Base-by-base conservation (phyloP, 352 stramenopile genomes). In the Phytophthora cajani region DNA sequence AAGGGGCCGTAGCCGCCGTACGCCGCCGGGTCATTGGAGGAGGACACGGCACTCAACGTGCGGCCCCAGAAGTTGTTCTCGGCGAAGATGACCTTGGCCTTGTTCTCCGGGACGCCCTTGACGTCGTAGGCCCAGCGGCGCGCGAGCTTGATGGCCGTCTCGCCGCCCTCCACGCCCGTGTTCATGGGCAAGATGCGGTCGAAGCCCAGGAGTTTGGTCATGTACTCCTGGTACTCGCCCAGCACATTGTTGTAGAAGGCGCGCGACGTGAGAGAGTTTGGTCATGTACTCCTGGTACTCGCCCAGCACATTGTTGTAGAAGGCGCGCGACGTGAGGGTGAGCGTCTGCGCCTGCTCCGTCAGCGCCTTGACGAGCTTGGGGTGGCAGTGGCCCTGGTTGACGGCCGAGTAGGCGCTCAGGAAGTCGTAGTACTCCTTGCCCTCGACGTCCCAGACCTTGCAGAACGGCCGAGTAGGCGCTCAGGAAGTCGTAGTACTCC, bases 21-120 rank as follows among this genome's bases (percentile, higher is more conserved):
- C 5, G 88, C 88, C 52, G 93, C 82, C 66, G 84, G 81, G 63
- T 99, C 98, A 75, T 94, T 98, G 17, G 93, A 99, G 21, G 89
- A 85, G 53, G 91, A 99, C 62, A 99, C 97, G 5, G 98, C 98
- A 51, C 96, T 98, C 68, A 99, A 87, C 1, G 97, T 99, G 40
- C 98, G 90, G 50, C 98, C 98, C 98, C 98, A 99, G 80, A 99
- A 99, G 79, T 99, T 99, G 74, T 99, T 97, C 75, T 97, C 87
- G 14, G 97, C 95, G 74, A 99, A 99, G 30, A 99, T 78, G 12
- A 99, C 89, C 63, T 92, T 91, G 58, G 89, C 85, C 60, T 92
- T 67, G 84, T 98, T 97, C 42, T 92, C 80, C 3, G 90, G 73
- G 44, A 99, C 97, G 19, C 95, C 92, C 82, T 99, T 99, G 50